A percentile compares a stretch with the other conserved stretches of the same genome.
phyloP scores from a whole-genome alignment of 2,329 filamentous ascomycete species.

The Fusarium miscanthi region DNA sequence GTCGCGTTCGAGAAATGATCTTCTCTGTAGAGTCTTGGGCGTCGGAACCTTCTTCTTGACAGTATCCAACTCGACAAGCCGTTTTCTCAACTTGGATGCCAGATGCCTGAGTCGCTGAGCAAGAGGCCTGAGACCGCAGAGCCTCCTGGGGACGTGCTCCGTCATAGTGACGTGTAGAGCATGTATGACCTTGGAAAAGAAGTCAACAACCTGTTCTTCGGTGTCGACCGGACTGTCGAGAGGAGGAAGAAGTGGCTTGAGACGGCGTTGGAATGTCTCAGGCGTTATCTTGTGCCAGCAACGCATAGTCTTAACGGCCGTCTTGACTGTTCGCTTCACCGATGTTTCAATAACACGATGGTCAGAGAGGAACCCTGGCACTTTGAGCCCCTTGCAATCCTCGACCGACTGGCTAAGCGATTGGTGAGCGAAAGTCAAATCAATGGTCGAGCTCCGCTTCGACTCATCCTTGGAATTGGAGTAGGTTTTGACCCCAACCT shows the following conservation, averaged over 20 bases:
- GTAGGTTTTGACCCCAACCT: background rate
- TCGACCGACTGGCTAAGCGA: background rate
- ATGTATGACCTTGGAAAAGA: background rate
- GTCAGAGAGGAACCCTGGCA: background rate
- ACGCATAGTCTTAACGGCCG: background rate
- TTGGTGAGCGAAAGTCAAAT: background rate
- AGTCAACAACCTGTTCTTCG: background rate
- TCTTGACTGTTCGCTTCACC: background rate
- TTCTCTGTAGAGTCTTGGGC: background rate
- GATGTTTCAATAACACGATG: background rate
- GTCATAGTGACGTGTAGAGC: background rate
- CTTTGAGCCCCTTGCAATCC: background rate
- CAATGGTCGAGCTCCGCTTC: background rate
- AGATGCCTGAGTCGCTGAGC: background rate
- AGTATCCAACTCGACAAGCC: background rate
- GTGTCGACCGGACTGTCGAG: background rate
- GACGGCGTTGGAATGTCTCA: background rate
- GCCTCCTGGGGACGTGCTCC: background rate
- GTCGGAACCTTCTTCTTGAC: background rate
- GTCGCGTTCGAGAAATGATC: background rate
- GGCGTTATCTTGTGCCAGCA: background rate
- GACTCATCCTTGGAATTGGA: constrained; percentile 1
- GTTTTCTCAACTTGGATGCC: background rate
- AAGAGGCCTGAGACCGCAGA: background rate
- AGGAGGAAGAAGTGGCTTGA: background rate